Conservation (phyloP, 371 early-diverging fungal species). For the Mycotypha africana region DNA sequence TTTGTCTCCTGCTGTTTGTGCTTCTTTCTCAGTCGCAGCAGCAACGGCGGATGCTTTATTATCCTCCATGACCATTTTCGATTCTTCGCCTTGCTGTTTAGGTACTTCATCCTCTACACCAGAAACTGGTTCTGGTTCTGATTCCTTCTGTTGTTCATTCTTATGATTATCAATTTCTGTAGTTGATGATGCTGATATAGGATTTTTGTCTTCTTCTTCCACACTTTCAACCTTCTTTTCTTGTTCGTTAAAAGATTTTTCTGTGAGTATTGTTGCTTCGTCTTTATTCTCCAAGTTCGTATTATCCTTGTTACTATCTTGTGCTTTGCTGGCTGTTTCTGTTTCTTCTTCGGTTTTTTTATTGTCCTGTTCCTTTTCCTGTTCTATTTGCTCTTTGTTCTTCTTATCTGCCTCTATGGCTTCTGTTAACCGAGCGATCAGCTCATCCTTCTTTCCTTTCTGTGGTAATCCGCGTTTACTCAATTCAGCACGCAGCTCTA, state of each 20-base stretch:
- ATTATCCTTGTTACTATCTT: no score
- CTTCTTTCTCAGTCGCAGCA: no score
- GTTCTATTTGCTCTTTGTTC: constrained; percentile 12
- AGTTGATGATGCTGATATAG: no score
- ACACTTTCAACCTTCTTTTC: neutral
- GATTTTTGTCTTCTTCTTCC: neutral
- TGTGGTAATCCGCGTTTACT: constrained; percentile 52
- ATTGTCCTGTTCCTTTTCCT: constrained; percentile 2
- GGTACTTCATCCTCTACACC: neutral
- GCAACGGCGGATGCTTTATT: no score
- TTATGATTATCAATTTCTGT: neutral
- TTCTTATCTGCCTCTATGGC: constrained; percentile 24
- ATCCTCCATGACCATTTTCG: no score
- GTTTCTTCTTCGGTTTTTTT: neutral
- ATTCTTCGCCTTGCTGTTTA: neutral
- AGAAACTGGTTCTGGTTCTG: no score
- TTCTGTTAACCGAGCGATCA: constrained; percentile 60
- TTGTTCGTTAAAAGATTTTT: no score
- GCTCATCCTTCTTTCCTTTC: constrained; percentile 70
- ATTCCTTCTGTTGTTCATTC: neutral
- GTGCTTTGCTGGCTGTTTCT: neutral
- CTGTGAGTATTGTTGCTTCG: no score
- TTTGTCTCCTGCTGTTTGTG: neutral
- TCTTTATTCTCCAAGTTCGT: no score
- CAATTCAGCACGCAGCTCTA: constrained; percentile 64